phyloP scores from a whole-genome alignment of 179 eudicot species.

The Corrigiola litoralis region DNA sequence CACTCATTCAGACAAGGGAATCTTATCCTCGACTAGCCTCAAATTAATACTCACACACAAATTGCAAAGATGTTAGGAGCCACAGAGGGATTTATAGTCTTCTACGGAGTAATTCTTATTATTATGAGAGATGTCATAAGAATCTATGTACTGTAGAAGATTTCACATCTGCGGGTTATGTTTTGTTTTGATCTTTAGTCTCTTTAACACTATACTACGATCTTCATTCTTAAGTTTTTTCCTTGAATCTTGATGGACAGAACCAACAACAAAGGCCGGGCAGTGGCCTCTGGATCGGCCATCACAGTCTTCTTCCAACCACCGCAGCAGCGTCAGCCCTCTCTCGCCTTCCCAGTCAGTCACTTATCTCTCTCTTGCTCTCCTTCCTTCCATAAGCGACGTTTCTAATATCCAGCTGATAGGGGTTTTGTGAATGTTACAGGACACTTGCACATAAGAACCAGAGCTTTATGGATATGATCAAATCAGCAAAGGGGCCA shows the following conservation, averaged over 20 bases:
- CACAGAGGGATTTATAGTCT: no score
- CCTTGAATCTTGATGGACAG: slow-evolving; percentile 30
- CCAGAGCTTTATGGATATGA: slow-evolving; percentile 73
- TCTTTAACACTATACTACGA: no score
- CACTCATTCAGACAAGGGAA: no score
- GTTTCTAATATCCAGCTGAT: slow-evolving; percentile 2
- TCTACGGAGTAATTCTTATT: no score
- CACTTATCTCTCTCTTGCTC: slow-evolving; percentile 14
- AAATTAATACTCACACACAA: no score
- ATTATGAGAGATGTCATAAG: no score
- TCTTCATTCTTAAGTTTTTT: not conserved
- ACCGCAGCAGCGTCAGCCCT: slow-evolving; percentile 55
- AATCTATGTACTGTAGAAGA: no score
- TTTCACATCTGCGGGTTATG: no score
- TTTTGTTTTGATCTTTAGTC: no score
- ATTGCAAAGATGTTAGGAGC: no score
- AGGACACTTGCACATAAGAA: slow-evolving; percentile 60
- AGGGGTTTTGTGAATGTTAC: slow-evolving; percentile 17
- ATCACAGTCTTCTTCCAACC: slow-evolving; percentile 69
- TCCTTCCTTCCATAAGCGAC: not conserved
- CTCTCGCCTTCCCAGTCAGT: slow-evolving; percentile 84
- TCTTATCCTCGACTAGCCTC: no score
- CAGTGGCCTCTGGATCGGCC: slow-evolving; percentile 64
- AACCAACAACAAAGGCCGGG: slow-evolving; percentile 40
- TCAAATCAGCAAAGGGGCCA: slow-evolving; percentile 61